Evolutionary conservation across 2,329 filamentous ascomycete species (phyloP).

Genomic region (Verticillium klebahnii): DNA sequence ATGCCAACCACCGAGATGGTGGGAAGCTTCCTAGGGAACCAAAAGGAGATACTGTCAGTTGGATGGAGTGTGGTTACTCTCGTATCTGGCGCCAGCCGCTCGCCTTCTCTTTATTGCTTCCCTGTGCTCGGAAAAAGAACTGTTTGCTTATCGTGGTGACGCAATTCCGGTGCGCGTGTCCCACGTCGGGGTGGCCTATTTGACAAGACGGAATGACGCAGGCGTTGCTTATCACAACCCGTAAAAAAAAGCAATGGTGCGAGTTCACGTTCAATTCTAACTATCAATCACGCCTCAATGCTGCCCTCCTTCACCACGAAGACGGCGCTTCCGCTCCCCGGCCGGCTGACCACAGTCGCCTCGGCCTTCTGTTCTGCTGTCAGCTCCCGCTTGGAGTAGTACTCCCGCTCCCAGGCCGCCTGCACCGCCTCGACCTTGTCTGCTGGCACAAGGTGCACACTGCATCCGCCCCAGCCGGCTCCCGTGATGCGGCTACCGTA

Average conservation of each 20-base stretch:
- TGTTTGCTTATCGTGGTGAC: neutral
- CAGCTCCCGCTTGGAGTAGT: constrained; percentile 66
- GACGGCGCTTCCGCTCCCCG: constrained; percentile 66
- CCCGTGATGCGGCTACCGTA: constrained; percentile 86
- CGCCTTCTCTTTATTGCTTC: too few species aligned
- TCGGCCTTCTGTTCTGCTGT: constrained; percentile 68
- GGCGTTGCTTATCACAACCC: neutral
- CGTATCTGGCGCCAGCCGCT: too few species aligned
- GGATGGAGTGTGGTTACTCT: too few species aligned
- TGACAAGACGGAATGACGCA: neutral
- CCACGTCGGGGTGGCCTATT: neutral
- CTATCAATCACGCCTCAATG: neutral
- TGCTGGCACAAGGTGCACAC: constrained; percentile 84
- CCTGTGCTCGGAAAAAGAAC: neutral
- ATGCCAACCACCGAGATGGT: too few species aligned
- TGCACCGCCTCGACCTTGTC: constrained; percentile 76
- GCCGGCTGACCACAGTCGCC: constrained; percentile 85
- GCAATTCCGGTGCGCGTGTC: neutral
- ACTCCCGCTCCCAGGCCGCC: constrained; percentile 72
- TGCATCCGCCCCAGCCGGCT: constrained; percentile 95
- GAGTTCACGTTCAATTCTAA: neutral
- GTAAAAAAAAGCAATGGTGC: neutral
- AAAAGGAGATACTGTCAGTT: too few species aligned
- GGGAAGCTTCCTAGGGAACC: too few species aligned
- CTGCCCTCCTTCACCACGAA: constrained; percentile 32